Base-by-base conservation (phyloP, 345 rosid species). In the Citrus reticulata region DNA sequence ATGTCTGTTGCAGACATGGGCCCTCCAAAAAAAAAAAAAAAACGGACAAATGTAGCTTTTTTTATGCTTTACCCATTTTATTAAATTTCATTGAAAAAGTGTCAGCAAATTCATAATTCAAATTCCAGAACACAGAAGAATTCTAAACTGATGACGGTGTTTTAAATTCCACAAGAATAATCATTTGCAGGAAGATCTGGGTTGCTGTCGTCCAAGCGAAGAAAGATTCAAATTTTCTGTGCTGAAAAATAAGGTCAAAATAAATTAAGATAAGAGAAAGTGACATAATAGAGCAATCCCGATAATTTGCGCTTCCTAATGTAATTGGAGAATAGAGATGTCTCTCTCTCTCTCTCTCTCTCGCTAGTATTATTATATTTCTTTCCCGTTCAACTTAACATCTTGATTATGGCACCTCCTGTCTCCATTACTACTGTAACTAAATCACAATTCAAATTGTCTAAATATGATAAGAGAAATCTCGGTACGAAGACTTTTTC, bases 151-250 rank as follows among this genome's bases (percentile, higher is more conserved):
- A n/a, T 39, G 46, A 60, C 32, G 54, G 25, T 24, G 6, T 65
- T 76, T 75, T 35, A 65, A 71, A 66, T 35, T 67, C 62, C 74
- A 72, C 78, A 76, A 73, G 75, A 60, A 71, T 62, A 55, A 73
- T 63, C 9, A 13, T 57, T 68, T 74, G 39, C 46, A 10, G 57
- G 25, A 71, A 51, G 42, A 68, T 68, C 58, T 27, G 5, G 29
- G 37, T 17, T 64, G 55, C 29, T 13, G 55, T 68, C 13, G 72
- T 17, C 78, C 76, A 69, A 66, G 77, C 77, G 66, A 17, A 83
- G 75, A 70, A 70, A 59, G 29, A 60, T 55, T 5, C n/a, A 0
- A 17, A 9, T 39, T 39, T 40, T 6, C 16, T 54, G 29, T 20
- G 6, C 22, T 2, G 14, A 14, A 59, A 13, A 49, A 13, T 10